Conservation (phyloP, 2,329 filamentous ascomycete genomes). For the Trichoderma sp. region DNA sequence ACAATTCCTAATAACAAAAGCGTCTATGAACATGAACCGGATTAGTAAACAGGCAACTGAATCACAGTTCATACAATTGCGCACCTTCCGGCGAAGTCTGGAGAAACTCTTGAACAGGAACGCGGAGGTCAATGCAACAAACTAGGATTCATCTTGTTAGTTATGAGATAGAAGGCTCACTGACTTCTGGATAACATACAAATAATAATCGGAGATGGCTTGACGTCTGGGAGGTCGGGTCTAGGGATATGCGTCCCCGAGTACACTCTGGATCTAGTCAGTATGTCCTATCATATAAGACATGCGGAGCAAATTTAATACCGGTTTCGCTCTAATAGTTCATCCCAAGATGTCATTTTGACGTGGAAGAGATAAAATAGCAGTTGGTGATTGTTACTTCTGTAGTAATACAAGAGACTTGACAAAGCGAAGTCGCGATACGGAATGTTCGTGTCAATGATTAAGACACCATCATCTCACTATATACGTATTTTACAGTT, state of each 20-base stretch:
- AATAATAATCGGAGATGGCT: neutral
- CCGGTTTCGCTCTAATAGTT: neutral
- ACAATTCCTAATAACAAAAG: neutral
- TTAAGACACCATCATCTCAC: too few species aligned
- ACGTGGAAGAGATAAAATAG: neutral
- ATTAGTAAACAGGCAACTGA: neutral
- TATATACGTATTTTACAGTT: too few species aligned
- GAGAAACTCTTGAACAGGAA: neutral
- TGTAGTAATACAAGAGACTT: too few species aligned
- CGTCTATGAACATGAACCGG: neutral
- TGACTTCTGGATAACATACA: neutral
- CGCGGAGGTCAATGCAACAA: neutral
- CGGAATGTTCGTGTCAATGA: too few species aligned
- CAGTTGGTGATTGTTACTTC: too few species aligned
- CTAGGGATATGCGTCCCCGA: neutral
- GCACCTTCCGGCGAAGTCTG: neutral
- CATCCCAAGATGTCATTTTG: neutral
- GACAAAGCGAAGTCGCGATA: too few species aligned
- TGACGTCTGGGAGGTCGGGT: neutral
- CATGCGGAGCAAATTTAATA: neutral
- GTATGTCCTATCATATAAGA: neutral
- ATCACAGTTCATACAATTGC: neutral
- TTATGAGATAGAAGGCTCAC: neutral
- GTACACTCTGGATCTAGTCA: neutral
- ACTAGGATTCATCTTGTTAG: neutral